Evolutionary conservation across 1,139 yeast genomes (phyloP).

Genomic region (Zygoascus meyerae): DNA sequence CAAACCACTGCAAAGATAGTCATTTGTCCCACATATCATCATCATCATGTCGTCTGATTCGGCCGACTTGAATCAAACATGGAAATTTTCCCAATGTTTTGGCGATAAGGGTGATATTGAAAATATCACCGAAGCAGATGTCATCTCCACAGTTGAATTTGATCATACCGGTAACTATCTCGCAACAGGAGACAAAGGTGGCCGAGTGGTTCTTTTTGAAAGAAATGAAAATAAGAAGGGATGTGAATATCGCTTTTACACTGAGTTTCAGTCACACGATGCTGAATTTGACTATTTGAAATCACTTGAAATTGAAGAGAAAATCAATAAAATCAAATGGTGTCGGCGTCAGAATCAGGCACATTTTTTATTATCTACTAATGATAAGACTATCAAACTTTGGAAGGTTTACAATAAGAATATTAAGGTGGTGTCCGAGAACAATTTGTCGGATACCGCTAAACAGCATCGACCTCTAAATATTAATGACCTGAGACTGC

Average conservation of each 20-base stretch:
- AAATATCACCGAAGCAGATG: conserved; percentile 94
- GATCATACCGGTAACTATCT: conserved; percentile 91
- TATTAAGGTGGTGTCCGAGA: conserved; percentile 86
- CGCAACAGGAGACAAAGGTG: conserved; percentile 99
- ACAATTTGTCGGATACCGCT: conserved; percentile 56
- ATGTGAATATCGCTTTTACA: conserved; percentile 91
- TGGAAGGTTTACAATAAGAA: conserved; percentile 96
- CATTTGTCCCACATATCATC: no score
- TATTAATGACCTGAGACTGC: conserved; percentile 54
- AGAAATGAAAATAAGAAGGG: conserved; percentile 73
- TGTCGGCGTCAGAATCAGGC: conserved; percentile 82
- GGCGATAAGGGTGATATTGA: conserved; percentile 98
- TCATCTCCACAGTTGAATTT: conserved; percentile 94
- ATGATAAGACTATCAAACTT: conserved; percentile 93
- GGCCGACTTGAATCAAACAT: conserved; percentile 31
- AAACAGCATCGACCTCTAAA: conserved; percentile 18
- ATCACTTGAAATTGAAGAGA: conserved; percentile 94
- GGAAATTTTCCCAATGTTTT: conserved; percentile 59
- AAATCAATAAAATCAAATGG: conserved; percentile 97
- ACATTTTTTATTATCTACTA: conserved; percentile 82
- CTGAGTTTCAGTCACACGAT: conserved; percentile 97
- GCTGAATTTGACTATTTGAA: conserved; percentile 97
- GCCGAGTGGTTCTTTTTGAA: conserved; percentile 93
- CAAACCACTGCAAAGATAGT: no score
- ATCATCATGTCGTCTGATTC: conserved; percentile 18